Conservation (phyloP, 768 basidiomycete species). For the Trametes punicea region DNA sequence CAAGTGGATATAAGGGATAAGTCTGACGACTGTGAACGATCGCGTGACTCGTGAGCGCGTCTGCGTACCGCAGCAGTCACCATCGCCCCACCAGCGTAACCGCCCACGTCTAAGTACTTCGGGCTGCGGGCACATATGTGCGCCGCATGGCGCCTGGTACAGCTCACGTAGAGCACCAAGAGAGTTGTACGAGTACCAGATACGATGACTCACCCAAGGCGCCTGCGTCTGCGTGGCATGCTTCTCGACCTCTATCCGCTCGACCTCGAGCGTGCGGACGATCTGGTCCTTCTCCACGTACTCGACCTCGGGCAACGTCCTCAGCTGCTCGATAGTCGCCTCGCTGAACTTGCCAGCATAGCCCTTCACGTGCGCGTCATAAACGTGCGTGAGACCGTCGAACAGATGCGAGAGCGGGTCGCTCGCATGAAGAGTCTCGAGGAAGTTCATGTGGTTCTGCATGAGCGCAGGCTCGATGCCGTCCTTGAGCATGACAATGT, state of each 20-base stretch:
- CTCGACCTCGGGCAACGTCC: conserved; percentile 83
- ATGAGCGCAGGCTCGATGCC: conserved; percentile 54
- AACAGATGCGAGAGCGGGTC: conserved; percentile 48
- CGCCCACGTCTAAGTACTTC: too few species aligned
- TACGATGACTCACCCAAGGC: conserved; percentile 85
- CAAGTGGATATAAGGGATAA: background rate
- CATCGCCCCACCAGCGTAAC: background rate
- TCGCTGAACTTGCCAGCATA: conserved; percentile 81
- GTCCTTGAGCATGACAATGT: conserved; percentile 87
- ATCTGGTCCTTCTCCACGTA: conserved; percentile 94
- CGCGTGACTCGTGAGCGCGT: conserved; percentile 10
- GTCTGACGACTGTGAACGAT: background rate
- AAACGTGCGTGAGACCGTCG: conserved; percentile 70
- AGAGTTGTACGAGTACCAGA: too few species aligned
- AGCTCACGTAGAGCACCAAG: too few species aligned
- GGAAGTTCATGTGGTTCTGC: conserved; percentile 76
- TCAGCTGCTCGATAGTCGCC: conserved; percentile 67
- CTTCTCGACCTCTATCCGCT: conserved; percentile 12
- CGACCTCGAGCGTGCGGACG: conserved; percentile 64
- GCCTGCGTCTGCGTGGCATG: conserved; percentile 55
- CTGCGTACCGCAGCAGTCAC: conserved; percentile 18
- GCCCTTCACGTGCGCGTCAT: conserved; percentile 67
- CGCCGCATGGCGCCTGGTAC: too few species aligned
- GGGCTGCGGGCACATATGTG: too few species aligned
- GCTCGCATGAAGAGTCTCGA: conserved; percentile 58